These are phyloP conservation scores for Fusarium cicatricum DNA, from an alignment of 2,329 filamentous ascomycete species.

Conservation along the genomic window DNA sequence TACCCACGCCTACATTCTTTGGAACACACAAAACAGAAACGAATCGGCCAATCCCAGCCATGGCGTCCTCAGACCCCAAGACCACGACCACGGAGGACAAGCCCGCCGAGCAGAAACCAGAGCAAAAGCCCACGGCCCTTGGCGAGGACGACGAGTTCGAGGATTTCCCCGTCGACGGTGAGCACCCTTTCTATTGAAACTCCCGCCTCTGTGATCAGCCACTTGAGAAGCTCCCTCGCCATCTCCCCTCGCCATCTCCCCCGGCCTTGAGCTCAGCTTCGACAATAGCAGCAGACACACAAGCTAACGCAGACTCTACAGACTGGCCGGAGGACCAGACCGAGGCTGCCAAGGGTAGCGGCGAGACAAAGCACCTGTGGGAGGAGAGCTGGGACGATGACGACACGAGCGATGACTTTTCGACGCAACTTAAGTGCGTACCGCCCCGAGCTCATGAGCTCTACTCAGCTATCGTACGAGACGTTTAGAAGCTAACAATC, in stretches of 20 bases:
- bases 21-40: neutral
- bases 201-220: neutral
- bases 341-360: conserved; percentile 76
- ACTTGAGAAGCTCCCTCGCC: neutral
- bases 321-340: conserved; percentile 95
- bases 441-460: neutral
- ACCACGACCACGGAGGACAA: conserved; percentile 38
- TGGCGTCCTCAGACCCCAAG: conserved; percentile 42
- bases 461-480: neutral
- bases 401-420: conserved; percentile 96
- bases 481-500: conserved; percentile 7
- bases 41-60: conserved; percentile 6
- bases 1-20: too few species aligned
- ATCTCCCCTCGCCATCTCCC: neutral
- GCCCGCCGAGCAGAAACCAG: conserved; percentile 38
- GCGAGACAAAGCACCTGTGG: conserved; percentile 83
- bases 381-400: conserved; percentile 99
- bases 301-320: conserved; percentile 47
- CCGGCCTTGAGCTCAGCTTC: neutral
- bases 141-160: conserved; percentile 99
- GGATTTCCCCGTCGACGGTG: conserved; percentile 97
- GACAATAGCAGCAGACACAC: neutral
- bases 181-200: conserved; percentile 24
- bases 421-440: conserved; percentile 87
- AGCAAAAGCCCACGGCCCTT: conserved; percentile 64